Base-by-base conservation (phyloP, 148 eudicot species). In the Agrostemma githago region DNA sequence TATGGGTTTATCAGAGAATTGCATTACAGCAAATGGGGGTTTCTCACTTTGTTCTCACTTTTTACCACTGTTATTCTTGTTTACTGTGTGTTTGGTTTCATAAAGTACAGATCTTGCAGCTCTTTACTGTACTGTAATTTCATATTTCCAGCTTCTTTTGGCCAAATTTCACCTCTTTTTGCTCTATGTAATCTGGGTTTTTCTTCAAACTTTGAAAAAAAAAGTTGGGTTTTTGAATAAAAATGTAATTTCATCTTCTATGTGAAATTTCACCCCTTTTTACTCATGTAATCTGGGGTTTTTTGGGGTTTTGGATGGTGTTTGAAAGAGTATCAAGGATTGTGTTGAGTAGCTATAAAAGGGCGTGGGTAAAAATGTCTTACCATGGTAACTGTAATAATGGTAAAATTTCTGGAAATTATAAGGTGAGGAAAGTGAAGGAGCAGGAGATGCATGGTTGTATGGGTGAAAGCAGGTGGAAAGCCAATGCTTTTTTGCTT, bases 311-410 rank as follows among this genome's bases (percentile, higher is more conserved):
- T 26, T 26, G 34, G 77, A 83, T 79, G 87, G 75, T 62, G 76
- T 85, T 80, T 82, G 74, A 81, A 40, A 83, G 81, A 78, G 68
- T 79, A 66, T 67, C 71, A 46, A 74, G 86, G 82, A 26, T 75
- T 4, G 69, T 79, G 58, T 46, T 75, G 38, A 83, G 78, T 74
- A 70, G 15, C 77, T 82, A 79, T 69, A 71, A 69, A 48, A 9
- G 79, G 82, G 17, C 79, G 67, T 75, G 82, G 78, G 84, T 72
- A 9, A 85, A 82, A 65, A 91, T 91, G 97, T 83, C 97, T 69
- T 72, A 84, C 73, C 84, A 80, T 62, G 59, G 77, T 74, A 83
- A 82, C 26, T 73, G 53, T 79, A 77, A 80, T 71, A 88, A 79
- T 80, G 83, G 84, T 4, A 86, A 74, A 71, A 70, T 77, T 53